These are phyloP conservation scores for Jamesozyma gamospora DNA, from an alignment of 805 yeast genomes.

Conservation along the genomic window DNA sequence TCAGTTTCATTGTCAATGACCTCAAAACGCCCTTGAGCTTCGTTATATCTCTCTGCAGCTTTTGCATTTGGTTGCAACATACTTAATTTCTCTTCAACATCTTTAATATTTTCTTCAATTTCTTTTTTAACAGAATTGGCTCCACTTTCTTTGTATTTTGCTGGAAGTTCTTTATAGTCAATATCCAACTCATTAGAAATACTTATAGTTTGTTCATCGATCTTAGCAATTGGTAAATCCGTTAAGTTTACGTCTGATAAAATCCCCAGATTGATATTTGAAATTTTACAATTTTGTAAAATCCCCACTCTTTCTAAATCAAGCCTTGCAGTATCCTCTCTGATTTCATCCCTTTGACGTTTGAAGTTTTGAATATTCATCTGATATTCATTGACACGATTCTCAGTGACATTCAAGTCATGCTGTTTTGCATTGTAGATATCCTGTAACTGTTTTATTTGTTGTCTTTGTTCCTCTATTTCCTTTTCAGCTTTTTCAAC, in stretches of 20 bases:
- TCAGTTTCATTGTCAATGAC: conserved; percentile 58
- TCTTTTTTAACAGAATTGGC: conserved; percentile 25
- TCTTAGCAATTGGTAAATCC: conserved; percentile 49
- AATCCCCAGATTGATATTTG: conserved; percentile 56
- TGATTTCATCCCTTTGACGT: conserved; percentile 33
- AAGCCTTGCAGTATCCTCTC: conserved; percentile 45
- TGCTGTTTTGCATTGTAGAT: conserved; percentile 26
- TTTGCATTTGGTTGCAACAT: conserved; percentile 67
- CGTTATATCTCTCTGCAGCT: conserved; percentile 66
- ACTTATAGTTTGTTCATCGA: conserved; percentile 31
- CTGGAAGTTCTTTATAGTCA: conserved; percentile 42
- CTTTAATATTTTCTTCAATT: conserved; percentile 33
- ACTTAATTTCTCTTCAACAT: conserved; percentile 26
- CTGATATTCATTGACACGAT: conserved; percentile 32
- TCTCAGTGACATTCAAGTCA: conserved; percentile 38
- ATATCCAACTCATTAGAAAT: conserved; percentile 41
- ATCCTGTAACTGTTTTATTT: conserved; percentile 29
- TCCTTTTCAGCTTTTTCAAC: conserved; percentile 35
- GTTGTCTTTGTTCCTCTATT: conserved; percentile 31
- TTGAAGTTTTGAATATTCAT: conserved; percentile 19
- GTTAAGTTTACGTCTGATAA: conserved; percentile 46
- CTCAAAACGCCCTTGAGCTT: conserved; percentile 50
- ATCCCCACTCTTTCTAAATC: conserved; percentile 48
- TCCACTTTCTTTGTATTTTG: conserved; percentile 33
- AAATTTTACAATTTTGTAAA: conserved; percentile 65